Base-by-base conservation (phyloP, 192 early-diverging fungal genomes). In the Gaertneriomyces sp. region DNA sequence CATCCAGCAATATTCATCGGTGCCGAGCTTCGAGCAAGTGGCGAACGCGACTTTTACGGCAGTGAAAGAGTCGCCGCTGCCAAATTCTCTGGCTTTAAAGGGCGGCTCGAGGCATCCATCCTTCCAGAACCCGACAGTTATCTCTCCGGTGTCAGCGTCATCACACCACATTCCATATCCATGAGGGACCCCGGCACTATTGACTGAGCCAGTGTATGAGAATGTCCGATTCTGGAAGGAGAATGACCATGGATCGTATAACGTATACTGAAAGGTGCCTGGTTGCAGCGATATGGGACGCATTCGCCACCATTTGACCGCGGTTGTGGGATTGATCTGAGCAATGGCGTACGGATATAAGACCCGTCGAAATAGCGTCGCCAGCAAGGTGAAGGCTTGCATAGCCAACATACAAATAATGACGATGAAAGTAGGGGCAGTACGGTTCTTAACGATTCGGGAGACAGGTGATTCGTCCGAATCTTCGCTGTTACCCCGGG, bases 111-210 rank as follows among this genome's bases (percentile, higher is more conserved):
- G 54, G 16, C 14, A 11, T 11, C 54, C 54, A 14, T 55, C 54
- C n/a, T 33, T 25, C 54, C 54, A 55, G n/a, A 14, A 17, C 54
- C 54, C 54, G 20, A 10, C 25, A 0, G 54, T 55, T 11, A 55
- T 25, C 20, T 55, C 54, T 33, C 54, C 54, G 54, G 16, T 55
- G 25, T 55, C 54, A 11, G 54, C 54, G 54, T 55, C 54, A 33
- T 55, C 54, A 55, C 54, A 55, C 54, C 54, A 55, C 54, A 55
- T 33, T 14, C 54, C 54, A 25, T 55, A 33, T 12, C 54, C 54
- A 55, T 55, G 54, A 11, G 54, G 54, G 10, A 11, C n/a, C 0
- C 54, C 54, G n/a, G 12, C 16, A 2, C 11, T 14, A 33, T 55
- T 55, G n/a, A 55, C 54, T 11, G 54, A 55, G 54, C 54, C 54